Conservation (phyloP, 345 rosid genomes). For the Acer negundo region DNA sequence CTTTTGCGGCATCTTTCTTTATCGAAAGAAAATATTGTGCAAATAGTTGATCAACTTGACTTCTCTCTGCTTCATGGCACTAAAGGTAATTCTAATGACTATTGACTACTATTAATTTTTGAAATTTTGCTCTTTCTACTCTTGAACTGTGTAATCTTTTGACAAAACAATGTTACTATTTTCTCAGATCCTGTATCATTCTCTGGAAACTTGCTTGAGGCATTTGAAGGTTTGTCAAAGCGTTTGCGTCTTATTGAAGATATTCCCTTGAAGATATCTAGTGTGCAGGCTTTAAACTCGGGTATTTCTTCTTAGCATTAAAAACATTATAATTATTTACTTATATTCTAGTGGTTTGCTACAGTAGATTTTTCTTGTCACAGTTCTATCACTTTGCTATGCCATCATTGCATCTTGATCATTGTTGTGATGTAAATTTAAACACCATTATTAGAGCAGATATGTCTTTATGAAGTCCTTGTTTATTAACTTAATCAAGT, state of each 20-base stretch:
- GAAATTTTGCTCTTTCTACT: neutral
- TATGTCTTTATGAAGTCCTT: neutral
- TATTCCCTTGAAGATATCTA: conserved; percentile 80
- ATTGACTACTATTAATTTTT: conserved; percentile 13
- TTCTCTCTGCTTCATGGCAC: conserved; percentile 68
- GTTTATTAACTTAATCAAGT: neutral
- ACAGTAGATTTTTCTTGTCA: neutral
- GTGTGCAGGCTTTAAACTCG: conserved; percentile 82
- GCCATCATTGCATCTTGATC: neutral
- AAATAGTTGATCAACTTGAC: conserved; percentile 87
- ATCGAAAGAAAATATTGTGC: conserved; percentile 50
- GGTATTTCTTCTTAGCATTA: conserved; percentile 44
- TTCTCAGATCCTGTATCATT: conserved; percentile 66
- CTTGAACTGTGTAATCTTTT: neutral
- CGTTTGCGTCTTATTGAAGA: conserved; percentile 68
- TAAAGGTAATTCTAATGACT: conserved; percentile 48
- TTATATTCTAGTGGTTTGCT: neutral
- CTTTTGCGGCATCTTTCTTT: conserved; percentile 69
- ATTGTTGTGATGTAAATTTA: conserved; percentile 3
- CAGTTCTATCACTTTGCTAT: neutral
- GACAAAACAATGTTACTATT: conserved; percentile 11
- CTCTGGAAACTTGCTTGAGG: conserved; percentile 60
- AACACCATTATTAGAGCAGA: neutral
- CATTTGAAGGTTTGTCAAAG: conserved; percentile 74
- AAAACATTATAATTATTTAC: neutral